These are phyloP conservation scores for Tremellales sp. DNA, from an alignment of 1,284 basidiomycete genomes.

Conservation along the genomic window DNA sequence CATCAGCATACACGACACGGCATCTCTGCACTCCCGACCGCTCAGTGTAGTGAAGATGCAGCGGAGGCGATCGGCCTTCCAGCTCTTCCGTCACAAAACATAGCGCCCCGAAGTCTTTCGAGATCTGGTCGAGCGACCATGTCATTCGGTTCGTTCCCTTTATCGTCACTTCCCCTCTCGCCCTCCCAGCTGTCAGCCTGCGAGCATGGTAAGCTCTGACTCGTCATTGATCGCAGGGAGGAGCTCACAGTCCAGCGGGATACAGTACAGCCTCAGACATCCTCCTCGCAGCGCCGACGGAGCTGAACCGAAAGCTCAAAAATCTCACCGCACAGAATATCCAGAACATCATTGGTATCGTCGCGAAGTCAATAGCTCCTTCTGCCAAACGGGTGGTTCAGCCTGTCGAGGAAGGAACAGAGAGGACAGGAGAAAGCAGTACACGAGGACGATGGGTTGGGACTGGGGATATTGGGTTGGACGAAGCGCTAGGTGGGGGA, in stretches of 20 bases:
- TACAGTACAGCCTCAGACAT: constrained; percentile 38
- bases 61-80: too few species aligned
- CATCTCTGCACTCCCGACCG: too few species aligned
- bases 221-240: too few species aligned
- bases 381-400: neutral
- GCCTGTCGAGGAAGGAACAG: neutral
- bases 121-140: constrained; percentile 8
- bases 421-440: constrained; percentile 3
- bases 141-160: constrained; percentile 35
- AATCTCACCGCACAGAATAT: constrained; percentile 1
- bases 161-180: constrained; percentile 28
- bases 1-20: too few species aligned
- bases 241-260: constrained; percentile 5
- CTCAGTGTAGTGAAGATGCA: too few species aligned
- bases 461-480: constrained; percentile 65
- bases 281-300: constrained; percentile 33
- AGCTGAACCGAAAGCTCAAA: constrained; percentile 35
- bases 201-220: constrained; percentile 28
- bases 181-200: constrained; percentile 25
- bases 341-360: constrained; percentile 1
- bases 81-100: neutral
- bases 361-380: neutral
- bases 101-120: neutral
- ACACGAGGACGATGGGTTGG: neutral
- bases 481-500: constrained; percentile 67